Percentiles rank a stretch among this genome's conserved stretches.
phyloP scores from a whole-genome alignment of 2,329 filamentous ascomycete genomes.

The Colletotrichum sp. region DNA sequence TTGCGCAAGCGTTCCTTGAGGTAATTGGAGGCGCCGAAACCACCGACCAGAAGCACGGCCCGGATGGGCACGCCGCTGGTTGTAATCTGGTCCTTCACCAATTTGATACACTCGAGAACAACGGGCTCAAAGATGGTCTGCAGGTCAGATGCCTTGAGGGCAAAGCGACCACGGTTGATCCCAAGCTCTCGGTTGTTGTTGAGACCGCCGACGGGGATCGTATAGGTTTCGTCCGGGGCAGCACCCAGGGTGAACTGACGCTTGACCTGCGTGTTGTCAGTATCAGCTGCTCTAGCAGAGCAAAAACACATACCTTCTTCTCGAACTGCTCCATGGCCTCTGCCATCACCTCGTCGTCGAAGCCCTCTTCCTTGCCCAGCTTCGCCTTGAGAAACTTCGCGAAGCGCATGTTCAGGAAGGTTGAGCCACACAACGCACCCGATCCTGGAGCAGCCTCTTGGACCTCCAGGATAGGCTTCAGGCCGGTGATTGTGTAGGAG shows the following conservation, averaged over 20 bases:
- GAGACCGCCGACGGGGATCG: slow-evolving; percentile 38
- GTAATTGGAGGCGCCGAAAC: slow-evolving; percentile 52
- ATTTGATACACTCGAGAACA: slow-evolving; percentile 44
- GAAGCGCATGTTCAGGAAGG: slow-evolving; percentile 54
- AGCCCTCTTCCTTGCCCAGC: slow-evolving; percentile 47
- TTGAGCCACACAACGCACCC: slow-evolving; percentile 54
- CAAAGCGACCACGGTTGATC: slow-evolving; percentile 39
- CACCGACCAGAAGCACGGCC: slow-evolving; percentile 53
- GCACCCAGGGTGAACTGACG: slow-evolving; percentile 31
- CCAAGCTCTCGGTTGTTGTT: slow-evolving; percentile 41
- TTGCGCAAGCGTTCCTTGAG: slow-evolving; percentile 44
- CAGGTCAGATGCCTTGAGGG: slow-evolving; percentile 41
- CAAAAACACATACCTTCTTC: slow-evolving; percentile 31
- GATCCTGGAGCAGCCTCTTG: slow-evolving; percentile 53
- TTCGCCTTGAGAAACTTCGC: slow-evolving; percentile 46
- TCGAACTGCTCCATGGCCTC: slow-evolving; percentile 49
- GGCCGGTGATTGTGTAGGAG: slow-evolving; percentile 51
- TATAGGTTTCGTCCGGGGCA: slow-evolving; percentile 41
- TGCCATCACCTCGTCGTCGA: slow-evolving; percentile 44
- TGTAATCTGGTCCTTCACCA: slow-evolving; percentile 48
- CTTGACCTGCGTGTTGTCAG: slow-evolving; percentile 31
- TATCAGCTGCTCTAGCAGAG: slow-evolving; percentile 16
- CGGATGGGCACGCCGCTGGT: slow-evolving; percentile 46
- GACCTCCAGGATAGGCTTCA: slow-evolving; percentile 50
- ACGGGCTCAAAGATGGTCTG: slow-evolving; percentile 49